A percentile compares a stretch with the other conserved stretches of the same genome.
Conservation (phyloP, 306 rosid species). For the Begonia masoniana region DNA sequence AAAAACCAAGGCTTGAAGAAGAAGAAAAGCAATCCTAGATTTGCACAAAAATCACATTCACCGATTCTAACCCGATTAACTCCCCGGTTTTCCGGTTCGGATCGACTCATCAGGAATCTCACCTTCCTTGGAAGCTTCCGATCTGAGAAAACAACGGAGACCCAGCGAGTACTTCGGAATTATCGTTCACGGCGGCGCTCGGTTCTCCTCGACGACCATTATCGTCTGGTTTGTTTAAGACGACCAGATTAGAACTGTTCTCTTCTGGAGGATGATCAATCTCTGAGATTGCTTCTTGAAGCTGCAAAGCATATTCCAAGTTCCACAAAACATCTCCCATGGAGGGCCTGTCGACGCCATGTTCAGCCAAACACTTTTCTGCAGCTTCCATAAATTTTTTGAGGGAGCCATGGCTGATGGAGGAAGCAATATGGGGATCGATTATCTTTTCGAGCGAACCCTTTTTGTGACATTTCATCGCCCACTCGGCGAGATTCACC, state of each 20-base stretch:
- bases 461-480: conserved; percentile 28
- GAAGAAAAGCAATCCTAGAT: too few relatives aligned
- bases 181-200: conserved; percentile 10
- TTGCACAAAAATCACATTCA: too few relatives aligned
- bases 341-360: conserved; percentile 58
- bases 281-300: conserved; percentile 31
- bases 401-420: conserved; percentile 28
- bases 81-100: too few relatives aligned
- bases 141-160: conserved; percentile 32
- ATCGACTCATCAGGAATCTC: neutral
- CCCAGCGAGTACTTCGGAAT: conserved; percentile 11
- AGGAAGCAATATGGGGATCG: conserved; percentile 28
- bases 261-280: conserved; percentile 16
- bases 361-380: conserved; percentile 51
- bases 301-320: conserved; percentile 58
- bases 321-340: conserved; percentile 92
- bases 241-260: conserved; percentile 1
- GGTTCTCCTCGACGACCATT: neutral
- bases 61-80: too few relatives aligned
- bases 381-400: conserved; percentile 35
- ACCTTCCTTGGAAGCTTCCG: conserved; percentile 32
- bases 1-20: too few relatives aligned
- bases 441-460: conserved; percentile 32
- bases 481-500: conserved; percentile 67
- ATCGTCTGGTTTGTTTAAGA: conserved; percentile 9